phyloP scores from a whole-genome alignment of 2,329 filamentous ascomycete species.

The Beauveria caledonica region DNA sequence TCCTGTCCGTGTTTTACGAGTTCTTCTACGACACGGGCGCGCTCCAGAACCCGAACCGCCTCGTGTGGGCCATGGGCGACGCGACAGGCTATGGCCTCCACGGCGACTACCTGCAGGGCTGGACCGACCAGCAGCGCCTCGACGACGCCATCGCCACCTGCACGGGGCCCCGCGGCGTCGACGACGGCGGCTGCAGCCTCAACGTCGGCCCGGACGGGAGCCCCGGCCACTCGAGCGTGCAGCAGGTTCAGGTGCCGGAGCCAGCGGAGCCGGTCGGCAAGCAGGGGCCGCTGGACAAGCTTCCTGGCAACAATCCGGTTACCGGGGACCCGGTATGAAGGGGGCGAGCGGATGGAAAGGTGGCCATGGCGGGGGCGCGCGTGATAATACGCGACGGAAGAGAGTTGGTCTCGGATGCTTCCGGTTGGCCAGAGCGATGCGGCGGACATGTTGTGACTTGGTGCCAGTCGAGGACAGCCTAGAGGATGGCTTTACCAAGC shows the following conservation, averaged over 20 bases:
- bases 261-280: conserved; percentile 20
- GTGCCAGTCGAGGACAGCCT: background rate
- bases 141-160: conserved; percentile 20
- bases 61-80: conserved; percentile 22
- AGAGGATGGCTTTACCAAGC: conserved; percentile 8
- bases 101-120: conserved; percentile 23
- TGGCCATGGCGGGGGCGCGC: too few species aligned
- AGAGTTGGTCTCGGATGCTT: too few species aligned
- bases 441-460: too few species aligned
- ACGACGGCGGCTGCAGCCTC: conserved; percentile 18
- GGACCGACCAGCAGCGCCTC: conserved; percentile 21
- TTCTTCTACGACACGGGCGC: conserved; percentile 35
- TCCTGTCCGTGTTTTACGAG: conserved; percentile 38
- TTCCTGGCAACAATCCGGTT: conserved; percentile 22
- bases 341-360: too few species aligned
- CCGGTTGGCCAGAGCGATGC: too few species aligned
- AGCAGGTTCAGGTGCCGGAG: conserved; percentile 15
- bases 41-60: conserved; percentile 20
- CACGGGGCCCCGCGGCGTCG: conserved; percentile 18
- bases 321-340: background rate
- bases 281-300: conserved; percentile 16
- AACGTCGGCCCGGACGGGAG: conserved; percentile 19
- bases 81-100: conserved; percentile 22
- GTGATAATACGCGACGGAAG: too few species aligned
- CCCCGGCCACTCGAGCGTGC: conserved; percentile 15